Conservation (phyloP, 495 filamentous ascomycete genomes). For the Schizothecium vesticola region DNA sequence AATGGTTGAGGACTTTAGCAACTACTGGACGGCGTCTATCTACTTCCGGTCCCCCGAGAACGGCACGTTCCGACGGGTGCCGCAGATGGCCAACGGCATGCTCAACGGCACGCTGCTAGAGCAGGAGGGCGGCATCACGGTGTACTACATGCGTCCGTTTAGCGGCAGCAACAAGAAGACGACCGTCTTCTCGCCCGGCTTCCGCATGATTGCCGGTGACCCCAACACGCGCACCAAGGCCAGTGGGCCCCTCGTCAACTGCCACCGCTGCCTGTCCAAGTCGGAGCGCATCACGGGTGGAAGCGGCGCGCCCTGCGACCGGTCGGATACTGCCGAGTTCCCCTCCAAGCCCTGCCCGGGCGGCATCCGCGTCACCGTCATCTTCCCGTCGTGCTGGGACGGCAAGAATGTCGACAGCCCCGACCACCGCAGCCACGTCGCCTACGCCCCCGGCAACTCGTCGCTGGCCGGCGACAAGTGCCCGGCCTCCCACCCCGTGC, state of each 20-base stretch:
- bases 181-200: constrained; percentile 34
- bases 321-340: constrained; percentile 8
- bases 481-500: not conserved
- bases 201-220: constrained; percentile 71
- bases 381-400: constrained; percentile 69
- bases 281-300: constrained; percentile 53
- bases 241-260: constrained; percentile 44
- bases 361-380: constrained; percentile 10
- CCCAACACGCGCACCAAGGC: constrained; percentile 43
- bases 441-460: not conserved
- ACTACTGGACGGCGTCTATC: constrained; percentile 44
- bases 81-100: constrained; percentile 37
- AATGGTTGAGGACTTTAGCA: constrained; percentile 34
- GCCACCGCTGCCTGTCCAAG: constrained; percentile 60
- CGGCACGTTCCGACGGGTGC: constrained; percentile 39
- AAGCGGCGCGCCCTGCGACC: constrained; percentile 9
- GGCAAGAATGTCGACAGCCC: constrained; percentile 56
- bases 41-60: constrained; percentile 41
- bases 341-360: constrained; percentile 13
- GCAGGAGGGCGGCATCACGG: constrained; percentile 40
- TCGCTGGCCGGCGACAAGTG: not conserved
- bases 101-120: constrained; percentile 31
- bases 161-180: constrained; percentile 35
- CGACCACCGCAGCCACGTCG: constrained; percentile 46
- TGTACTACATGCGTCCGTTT: constrained; percentile 42